Percentiles rank a stretch among this genome's conserved stretches.
These are phyloP conservation scores for Aspergillus baeticus DNA, from an alignment of 495 filamentous ascomycete genomes.

Conservation along the genomic window DNA sequence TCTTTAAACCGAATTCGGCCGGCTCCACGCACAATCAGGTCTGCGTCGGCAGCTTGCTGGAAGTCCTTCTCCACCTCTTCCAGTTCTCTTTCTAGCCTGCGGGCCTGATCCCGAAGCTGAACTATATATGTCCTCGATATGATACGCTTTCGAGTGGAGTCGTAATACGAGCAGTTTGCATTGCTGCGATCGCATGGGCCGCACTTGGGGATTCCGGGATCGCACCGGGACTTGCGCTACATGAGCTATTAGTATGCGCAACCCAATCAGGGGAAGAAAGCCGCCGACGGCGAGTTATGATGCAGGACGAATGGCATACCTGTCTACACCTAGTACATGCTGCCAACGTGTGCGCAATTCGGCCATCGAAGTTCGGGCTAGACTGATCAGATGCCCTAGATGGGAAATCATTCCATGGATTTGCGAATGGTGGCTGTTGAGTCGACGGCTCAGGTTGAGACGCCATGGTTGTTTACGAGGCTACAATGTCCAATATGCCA, in stretches of 20 bases:
- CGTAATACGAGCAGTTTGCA: conserved; percentile 88
- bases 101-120: conserved; percentile 78
- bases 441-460: conserved; percentile 12
- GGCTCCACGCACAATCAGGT: conserved; percentile 77
- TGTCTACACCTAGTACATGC: conserved; percentile 84
- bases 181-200: conserved; percentile 90
- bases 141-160: conserved; percentile 73
- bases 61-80: conserved; percentile 59
- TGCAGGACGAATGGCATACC: conserved; percentile 47
- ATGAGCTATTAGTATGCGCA: neutral
- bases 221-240: conserved; percentile 91
- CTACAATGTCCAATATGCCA: conserved; percentile 3
- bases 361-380: conserved; percentile 38
- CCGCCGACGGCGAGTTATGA: conserved; percentile 1
- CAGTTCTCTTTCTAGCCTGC: conserved; percentile 73
- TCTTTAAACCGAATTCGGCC: conserved; percentile 79
- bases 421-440: conserved; percentile 22
- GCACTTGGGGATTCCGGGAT: conserved; percentile 85
- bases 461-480: conserved; percentile 21
- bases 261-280: neutral
- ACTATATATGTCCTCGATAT: conserved; percentile 87
- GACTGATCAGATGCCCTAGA: conserved; percentile 23
- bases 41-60: conserved; percentile 65
- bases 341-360: conserved; percentile 79
- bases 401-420: conserved; percentile 24